Evolutionary conservation across 345 rosid species (phyloP).

Genomic region (Raphanus sativus): DNA sequence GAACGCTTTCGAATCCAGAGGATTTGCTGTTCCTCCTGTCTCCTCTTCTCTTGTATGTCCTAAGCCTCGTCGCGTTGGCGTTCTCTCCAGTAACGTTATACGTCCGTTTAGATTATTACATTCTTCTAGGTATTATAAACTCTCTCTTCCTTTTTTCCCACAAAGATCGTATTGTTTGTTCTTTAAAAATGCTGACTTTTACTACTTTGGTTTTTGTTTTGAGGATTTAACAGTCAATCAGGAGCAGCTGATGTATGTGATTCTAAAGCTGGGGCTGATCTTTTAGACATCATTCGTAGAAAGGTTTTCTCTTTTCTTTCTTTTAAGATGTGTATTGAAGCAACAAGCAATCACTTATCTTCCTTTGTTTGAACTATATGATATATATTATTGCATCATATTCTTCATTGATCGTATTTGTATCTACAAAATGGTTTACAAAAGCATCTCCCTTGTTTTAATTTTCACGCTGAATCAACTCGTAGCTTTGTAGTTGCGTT

Average conservation of each 20-base stretch:
- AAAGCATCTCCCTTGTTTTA: not conserved
- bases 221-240: slow-evolving; percentile 25
- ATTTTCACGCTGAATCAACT: not conserved
- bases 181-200: slow-evolving; percentile 1
- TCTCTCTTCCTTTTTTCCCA: not conserved
- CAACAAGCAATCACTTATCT: not conserved
- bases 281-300: slow-evolving; percentile 57
- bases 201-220: not conserved
- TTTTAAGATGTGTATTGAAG: not conserved
- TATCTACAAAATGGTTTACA: not conserved
- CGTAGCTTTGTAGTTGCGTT: not conserved
- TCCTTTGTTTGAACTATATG: not conserved
- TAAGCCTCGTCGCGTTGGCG: slow-evolving; percentile 77
- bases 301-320: slow-evolving; percentile 42
- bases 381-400: not conserved
- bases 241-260: slow-evolving; percentile 48
- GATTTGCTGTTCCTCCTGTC: slow-evolving; percentile 35
- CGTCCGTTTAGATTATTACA: slow-evolving; percentile 56
- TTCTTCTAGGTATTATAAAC: slow-evolving; percentile 44
- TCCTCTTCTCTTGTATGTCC: slow-evolving; percentile 63
- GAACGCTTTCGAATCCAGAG: slow-evolving; percentile 61
- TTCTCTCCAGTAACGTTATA: slow-evolving; percentile 39
- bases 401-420: not conserved
- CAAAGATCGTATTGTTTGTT: not conserved
- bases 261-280: slow-evolving; percentile 57